Base-by-base conservation (phyloP, 2,329 filamentous ascomycete species). In the Colletotrichum acutatum region DNA sequence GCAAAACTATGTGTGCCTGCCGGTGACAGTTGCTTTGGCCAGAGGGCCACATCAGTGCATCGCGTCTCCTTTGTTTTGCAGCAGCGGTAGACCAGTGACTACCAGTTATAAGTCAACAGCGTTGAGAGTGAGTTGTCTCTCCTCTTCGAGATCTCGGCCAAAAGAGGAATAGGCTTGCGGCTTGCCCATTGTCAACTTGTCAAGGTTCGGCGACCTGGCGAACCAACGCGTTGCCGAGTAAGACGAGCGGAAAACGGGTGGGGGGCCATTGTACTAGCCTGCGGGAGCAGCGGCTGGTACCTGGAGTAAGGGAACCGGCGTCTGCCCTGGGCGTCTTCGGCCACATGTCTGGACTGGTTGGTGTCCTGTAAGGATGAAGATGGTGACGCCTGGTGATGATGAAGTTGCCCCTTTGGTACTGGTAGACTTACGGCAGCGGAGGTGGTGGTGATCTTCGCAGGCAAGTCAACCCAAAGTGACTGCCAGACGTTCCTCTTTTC, bases 261-360 rank as follows among this genome's bases (percentile, higher is more conserved):
- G 49, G 66, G 66, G n/a, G 7, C 34, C 52, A 42, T 62, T 49
- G 58, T 37, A 60, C 66, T 72, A 57, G 70, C 46, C 22, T 61
- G 71, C 60, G 60, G 66, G 60, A 72, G 65, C 56, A 70, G 66
- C 66, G 66, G 34, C 61, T 70, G 56, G 54, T 70, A 49, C 66
- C 70, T 61, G 54, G 34, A 61, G 28, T 54, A 68, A 63, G 30
- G 42, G 54, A 30, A 53, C 59, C 24, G n/a, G 49, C 54, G 26
- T 71, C 62, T 71, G 24, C 56, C 42, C 54, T 71, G 68, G 52
- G 65, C 57, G 16, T 46, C 53, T 37, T 46, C 22, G n/a, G 42
- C 34, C 30, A 53, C 22, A 22, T 16, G 66, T 26, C 65, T 56
- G 24, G 24, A 42, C 60, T 54, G 42, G 54, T 60, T 37, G 46